Base-by-base conservation (phyloP, 2,329 filamentous ascomycete genomes). In the Phaeosphaeriaceae sp. region DNA sequence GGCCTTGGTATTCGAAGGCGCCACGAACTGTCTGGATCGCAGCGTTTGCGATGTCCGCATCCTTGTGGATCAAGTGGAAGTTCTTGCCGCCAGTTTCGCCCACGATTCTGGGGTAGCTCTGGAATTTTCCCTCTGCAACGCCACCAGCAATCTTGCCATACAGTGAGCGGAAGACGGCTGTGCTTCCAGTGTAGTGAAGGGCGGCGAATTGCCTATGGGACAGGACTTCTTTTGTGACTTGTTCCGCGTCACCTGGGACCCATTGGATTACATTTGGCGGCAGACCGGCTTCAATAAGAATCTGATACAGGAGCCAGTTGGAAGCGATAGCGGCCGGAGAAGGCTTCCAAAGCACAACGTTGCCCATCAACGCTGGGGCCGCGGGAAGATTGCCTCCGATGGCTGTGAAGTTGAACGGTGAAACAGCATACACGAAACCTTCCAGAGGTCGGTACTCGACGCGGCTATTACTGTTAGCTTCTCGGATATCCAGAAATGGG, bases 291-390 rank as follows among this genome's bases (percentile, higher is more conserved):
- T 98, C 94, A 24, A 95, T 82, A 17, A 98, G 85, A 76, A 97
- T 96, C 76, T 93, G 86, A 83, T 97, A 93, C 46, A 97, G 83
- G 55, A 98, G 83, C 88, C 91, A 96, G 83, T 93, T 96, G 62
- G 91, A 93, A n/a, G 90, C 90, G 62, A 97, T 91, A 40, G 93
- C 91, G 17, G 84, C 89, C 67, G 94, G 92, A 15, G 91, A 95
- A n/a, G 93, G 93, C 84, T 98, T 98, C 93, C 93, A 98, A 48
- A 98, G 81, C 4, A 97, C 92, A 1, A 97, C 94, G 78, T 98
- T 98, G 57, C 93, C 93, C 83, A 97, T 89, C 54, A 97, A 82
- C 0, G 92, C 93, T 15, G 94, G 93, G 0, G 91, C 89, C 48
- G 88, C 90, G 17, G 91, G 87, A 44, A 98, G 84, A 80, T 97